Percentiles rank a stretch among this genome's conserved stretches.
These are phyloP conservation scores for Xylariaceae sp. DNA, from an alignment of 2,329 filamentous ascomycete species.

Conservation along the genomic window DNA sequence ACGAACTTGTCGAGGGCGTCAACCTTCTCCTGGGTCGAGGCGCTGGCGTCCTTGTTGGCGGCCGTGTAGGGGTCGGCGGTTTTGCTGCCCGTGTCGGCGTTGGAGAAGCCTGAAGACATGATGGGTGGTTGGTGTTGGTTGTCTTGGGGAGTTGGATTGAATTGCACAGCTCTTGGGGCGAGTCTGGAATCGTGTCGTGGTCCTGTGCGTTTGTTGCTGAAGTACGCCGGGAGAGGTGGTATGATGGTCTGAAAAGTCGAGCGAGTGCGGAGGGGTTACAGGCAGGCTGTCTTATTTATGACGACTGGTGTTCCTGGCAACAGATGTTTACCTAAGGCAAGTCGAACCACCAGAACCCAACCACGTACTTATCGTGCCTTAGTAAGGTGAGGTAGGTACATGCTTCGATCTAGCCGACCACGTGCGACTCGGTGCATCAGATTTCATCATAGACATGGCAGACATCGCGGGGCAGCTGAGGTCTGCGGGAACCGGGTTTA, in stretches of 20 bases:
- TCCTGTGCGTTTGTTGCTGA: background rate
- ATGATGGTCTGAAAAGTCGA: background rate
- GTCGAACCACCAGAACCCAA: background rate
- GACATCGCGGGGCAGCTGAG: background rate
- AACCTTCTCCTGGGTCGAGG: constrained; percentile 65
- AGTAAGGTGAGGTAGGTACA: background rate
- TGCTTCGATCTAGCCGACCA: background rate
- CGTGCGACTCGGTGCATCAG: background rate
- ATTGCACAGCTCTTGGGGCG: background rate
- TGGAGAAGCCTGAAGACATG: constrained; percentile 48
- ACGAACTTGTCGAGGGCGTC: constrained; percentile 66
- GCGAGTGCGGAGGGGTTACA: background rate
- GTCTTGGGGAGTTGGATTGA: background rate
- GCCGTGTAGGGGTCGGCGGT: constrained; percentile 69
- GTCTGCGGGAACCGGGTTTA: background rate
- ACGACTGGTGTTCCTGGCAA: background rate
- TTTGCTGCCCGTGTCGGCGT: constrained; percentile 54
- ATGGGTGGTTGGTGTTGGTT: constrained; percentile 11
- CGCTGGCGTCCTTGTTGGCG: constrained; percentile 59
- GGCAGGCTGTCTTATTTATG: background rate
- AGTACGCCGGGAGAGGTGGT: background rate
- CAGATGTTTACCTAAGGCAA: background rate
- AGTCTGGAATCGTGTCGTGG: background rate
- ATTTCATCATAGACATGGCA: constrained; percentile 1
- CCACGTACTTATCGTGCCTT: background rate